phyloP scores from a whole-genome alignment of 2,329 filamentous ascomycete species.

The Didymellaceae sp. region DNA sequence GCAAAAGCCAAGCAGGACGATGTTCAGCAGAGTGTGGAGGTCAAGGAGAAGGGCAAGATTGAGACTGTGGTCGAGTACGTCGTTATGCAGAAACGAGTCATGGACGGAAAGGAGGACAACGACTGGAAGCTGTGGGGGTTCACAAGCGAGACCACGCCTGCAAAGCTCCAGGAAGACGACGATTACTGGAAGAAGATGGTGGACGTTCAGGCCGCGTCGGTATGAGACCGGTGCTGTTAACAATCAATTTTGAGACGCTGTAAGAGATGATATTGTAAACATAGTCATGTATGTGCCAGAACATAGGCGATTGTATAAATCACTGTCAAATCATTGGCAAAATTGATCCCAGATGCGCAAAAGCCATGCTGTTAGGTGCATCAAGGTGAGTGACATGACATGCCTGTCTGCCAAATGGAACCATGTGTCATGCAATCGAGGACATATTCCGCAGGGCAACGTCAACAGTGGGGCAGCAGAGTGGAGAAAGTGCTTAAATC shows the following conservation, averaged over 20 bases:
- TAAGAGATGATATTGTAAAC: constrained; percentile 20
- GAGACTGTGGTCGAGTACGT: constrained; percentile 66
- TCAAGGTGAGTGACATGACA: background rate
- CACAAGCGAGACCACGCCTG: constrained; percentile 56
- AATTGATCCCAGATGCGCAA: background rate
- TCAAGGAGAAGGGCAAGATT: constrained; percentile 4
- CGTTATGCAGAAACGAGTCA: constrained; percentile 63
- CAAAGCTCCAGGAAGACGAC: constrained; percentile 31
- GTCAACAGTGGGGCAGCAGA: constrained; percentile 10
- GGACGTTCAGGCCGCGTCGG: constrained; percentile 21
- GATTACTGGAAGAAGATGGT: constrained; percentile 30
- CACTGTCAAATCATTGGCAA: background rate
- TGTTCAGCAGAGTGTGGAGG: constrained; percentile 22
- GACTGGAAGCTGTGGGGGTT: constrained; percentile 73
- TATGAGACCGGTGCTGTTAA: constrained; percentile 1
- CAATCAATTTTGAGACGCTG: background rate
- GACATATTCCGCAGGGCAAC: constrained; percentile 5
- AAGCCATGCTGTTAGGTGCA: background rate
- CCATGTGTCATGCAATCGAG: background rate
- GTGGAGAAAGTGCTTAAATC: constrained; percentile 4
- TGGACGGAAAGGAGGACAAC: constrained; percentile 49
- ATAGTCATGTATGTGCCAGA: constrained; percentile 17
- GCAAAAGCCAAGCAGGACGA: background rate
- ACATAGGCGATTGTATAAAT: constrained; percentile 14
- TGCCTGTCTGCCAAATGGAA: background rate